A percentile compares a stretch with the other conserved stretches of the same genome.
Conservation (phyloP, 495 filamentous ascomycete genomes). For the Neurospora pannonica region DNA sequence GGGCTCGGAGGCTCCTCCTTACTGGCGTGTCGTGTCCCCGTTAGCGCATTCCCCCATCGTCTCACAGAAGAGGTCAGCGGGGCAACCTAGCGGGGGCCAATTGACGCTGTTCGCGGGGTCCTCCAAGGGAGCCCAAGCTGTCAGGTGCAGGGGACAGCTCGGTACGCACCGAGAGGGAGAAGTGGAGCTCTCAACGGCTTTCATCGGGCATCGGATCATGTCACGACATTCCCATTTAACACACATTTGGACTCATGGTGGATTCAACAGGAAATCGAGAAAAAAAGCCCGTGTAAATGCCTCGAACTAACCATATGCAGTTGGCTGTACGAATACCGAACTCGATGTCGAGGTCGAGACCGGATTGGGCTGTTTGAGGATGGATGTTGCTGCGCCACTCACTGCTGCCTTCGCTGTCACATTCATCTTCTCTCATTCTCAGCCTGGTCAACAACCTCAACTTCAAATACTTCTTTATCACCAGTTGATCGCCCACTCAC, state of each 20-base stretch:
- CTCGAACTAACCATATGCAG: not conserved
- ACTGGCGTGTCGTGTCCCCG: not conserved
- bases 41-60: not conserved
- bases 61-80: not conserved
- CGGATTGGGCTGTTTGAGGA: not conserved
- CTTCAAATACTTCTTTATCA: not conserved
- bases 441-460: not conserved
- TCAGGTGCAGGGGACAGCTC: not conserved
- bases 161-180: not conserved
- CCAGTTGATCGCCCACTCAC: not conserved
- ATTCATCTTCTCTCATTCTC: not conserved
- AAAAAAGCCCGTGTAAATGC: not conserved
- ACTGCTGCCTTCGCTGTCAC: not conserved
- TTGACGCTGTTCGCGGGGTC: not conserved
- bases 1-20: not conserved
- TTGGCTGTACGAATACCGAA: not conserved
- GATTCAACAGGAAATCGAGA: not conserved
- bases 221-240: no score
- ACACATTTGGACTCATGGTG: no score
- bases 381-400: not conserved
- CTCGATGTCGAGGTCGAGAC: not conserved
- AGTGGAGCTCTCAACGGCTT: not conserved
- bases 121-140: not conserved
- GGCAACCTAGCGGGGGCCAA: not conserved
- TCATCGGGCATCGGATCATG: not conserved